Base-by-base conservation (phyloP, 257 asterid species). In the Fraxinus cuspidata region DNA sequence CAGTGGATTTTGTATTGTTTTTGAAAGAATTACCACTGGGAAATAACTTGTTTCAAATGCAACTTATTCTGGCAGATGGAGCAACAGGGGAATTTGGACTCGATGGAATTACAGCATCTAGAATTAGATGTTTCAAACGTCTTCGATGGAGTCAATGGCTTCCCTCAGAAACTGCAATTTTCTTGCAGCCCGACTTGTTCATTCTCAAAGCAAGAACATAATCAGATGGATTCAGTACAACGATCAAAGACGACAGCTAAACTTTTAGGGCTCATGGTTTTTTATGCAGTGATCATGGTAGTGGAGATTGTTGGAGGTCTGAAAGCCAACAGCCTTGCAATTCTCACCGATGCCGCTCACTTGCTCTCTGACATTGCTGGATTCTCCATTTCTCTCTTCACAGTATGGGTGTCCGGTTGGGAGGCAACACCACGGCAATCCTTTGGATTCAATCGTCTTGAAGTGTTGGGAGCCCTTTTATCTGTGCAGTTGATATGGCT, bases 401-500 rank as follows among this genome's bases (percentile, higher is more conserved):
- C 96, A 0, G 89, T 93, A 3, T 84, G 92, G 89, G 88, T 85
- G 47, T 91, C 97, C 0, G 90, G 97, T 35, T 88, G 96, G 96
- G 80, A 81, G 63, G 87, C 92, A 25, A 91, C 98, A 0, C 81
- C 92, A 0, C 86, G 77, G 71, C 92, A 87, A 29, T 93, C 96
- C 12, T 93, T 88, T 60, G 98, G 98, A 27, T 93, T 78, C 83
- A 78, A 85, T 42, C 96, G 97, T 16, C 82, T 91, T 18, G 97
- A 93, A 84, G 96, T 93, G 5, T 79, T 93, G 4, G 98, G 98
- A 31, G 96, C 92, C 79, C 95, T 93, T 77, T 13, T 91, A 34
- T 90, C 96, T 0, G 86, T 93, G 69, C 94, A 88, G 86, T 85
- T 93, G 25, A 93, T 93, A 84, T 93, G 98, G 96, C 83, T 86